Conservation (phyloP, 768 basidiomycete species). For the Xerocomus spinulosus region DNA sequence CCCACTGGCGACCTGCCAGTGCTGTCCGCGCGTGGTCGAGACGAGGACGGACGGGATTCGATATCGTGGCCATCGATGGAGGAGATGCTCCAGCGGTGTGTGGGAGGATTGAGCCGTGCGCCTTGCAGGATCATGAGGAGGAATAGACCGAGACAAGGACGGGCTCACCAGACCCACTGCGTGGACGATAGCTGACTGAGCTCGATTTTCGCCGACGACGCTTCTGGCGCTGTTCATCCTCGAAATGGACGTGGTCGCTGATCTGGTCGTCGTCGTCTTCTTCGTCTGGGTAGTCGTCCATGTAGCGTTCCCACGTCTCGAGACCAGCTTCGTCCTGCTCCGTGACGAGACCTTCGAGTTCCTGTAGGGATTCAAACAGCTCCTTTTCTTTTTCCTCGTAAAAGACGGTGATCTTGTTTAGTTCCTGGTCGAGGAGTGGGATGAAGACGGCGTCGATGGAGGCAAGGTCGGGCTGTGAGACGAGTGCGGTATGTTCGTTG, state of each 20-base stretch:
- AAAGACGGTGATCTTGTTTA: constrained; percentile 75
- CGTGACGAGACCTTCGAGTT: constrained; percentile 53
- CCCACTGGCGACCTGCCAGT: constrained; percentile 34
- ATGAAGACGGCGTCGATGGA: constrained; percentile 59
- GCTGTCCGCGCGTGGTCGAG: constrained; percentile 23
- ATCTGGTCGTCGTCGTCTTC: constrained; percentile 50
- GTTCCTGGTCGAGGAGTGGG: constrained; percentile 75
- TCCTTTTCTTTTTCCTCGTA: constrained; percentile 77
- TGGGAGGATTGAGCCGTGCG: constrained; percentile 4
- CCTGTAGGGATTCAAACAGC: constrained; percentile 53
- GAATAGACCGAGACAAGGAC: neutral
- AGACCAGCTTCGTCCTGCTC: constrained; percentile 60
- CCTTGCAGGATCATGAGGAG: constrained; percentile 7
- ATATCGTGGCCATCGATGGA: constrained; percentile 41
- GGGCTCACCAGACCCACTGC: constrained; percentile 19
- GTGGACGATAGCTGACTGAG: constrained; percentile 21
- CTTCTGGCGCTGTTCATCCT: constrained; percentile 24
- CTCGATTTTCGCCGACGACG: constrained; percentile 37
- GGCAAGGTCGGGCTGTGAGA: constrained; percentile 35
- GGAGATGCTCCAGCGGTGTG: constrained; percentile 41
- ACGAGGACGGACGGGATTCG: constrained; percentile 24
- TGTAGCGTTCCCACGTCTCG: constrained; percentile 46
- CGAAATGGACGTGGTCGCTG: constrained; percentile 22
- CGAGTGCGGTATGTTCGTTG: constrained; percentile 55
- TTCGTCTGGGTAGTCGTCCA: constrained; percentile 45